Percentiles rank a stretch among this genome's conserved stretches.
Evolutionary conservation across 768 basidiomycete genomes (phyloP).

Genomic region (Coprinopsis strossmayeri): DNA sequence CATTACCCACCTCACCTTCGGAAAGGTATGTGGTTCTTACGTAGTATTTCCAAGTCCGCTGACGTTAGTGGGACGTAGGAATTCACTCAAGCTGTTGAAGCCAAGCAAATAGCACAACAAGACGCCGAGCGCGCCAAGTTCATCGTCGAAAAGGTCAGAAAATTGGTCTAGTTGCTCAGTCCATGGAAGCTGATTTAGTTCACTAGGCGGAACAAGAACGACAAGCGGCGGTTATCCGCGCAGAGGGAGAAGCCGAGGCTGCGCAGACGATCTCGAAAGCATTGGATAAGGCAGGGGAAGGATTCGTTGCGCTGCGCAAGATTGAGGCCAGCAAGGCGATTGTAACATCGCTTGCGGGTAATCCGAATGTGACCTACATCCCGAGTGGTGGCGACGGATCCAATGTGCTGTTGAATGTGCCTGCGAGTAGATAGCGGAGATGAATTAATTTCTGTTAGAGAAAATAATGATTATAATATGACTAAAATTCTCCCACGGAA

Average conservation of each 20-base stretch:
- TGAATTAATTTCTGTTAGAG: conserved; percentile 7
- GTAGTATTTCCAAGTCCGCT: not conserved
- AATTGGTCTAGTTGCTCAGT: conserved; percentile 2
- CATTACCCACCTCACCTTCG: conserved; percentile 86
- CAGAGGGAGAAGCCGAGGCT: conserved; percentile 98
- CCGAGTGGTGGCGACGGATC: conserved; percentile 50
- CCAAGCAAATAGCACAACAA: conserved; percentile 99
- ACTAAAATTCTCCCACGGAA: conserved; percentile 36
- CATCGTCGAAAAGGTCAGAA: conserved; percentile 99
- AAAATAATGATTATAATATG: conserved; percentile 17
- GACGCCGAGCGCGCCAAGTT: conserved; percentile 99
- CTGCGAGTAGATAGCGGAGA: conserved; percentile 41
- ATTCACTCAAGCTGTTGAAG: conserved; percentile 98
- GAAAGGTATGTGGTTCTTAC: conserved; percentile 46
- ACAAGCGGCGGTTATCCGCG: conserved; percentile 95
- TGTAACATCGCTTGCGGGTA: conserved; percentile 72
- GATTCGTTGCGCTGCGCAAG: conserved; percentile 89
- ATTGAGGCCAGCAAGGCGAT: conserved; percentile 99
- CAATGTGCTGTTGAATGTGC: conserved; percentile 80
- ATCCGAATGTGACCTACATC: conserved; percentile 85
- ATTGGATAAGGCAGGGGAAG: conserved; percentile 91
- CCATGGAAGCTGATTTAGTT: conserved; percentile 12
- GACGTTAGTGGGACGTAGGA: conserved; percentile 40
- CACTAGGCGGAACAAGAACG: conserved; percentile 95
- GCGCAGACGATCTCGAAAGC: conserved; percentile 89